Evolutionary conservation across 2,329 filamentous ascomycete genomes (phyloP), one percentile per base, ranked within the genome.

Genomic region (Berkeleyomyces basicola): DNA sequence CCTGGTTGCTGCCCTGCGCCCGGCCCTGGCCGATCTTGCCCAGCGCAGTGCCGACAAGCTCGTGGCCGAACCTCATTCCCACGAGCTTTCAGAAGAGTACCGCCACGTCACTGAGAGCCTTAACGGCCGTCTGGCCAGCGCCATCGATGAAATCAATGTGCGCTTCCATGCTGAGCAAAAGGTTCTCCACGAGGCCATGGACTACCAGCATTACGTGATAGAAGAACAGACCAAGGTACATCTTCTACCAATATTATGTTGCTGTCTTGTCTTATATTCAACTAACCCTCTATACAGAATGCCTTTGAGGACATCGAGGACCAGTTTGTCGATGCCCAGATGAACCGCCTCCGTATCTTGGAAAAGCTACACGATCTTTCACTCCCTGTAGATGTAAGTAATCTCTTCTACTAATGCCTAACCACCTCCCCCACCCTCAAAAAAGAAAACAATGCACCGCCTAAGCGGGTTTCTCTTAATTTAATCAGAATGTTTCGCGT

Each of bases 21-120:
- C 81, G 14, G 78, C 83, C 7, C 75, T 87, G 11, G 82, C 83
- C 64, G 84, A 87, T 69, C 75, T 89, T 23, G 83, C 83, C 16
- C 79, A 82, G 61, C 78, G 82, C 42, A 79, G 75, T 60, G 72
- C 85, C 64, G 79, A 82, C 58, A 76, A 79, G 64, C 72, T 87
- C 64, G 75, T 82, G 65, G 74, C 78, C 58, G 76, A 82, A 60
- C 75, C 79, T 6, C 72, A 79, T 7, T 75, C 74, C 55, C 76
- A 83, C 72, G 77, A 79, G 68, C 71, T 79, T 66, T 77, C 77
- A 10, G 73, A 76, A 5, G 81, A 84, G 68, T 82, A 82, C 70
- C 67, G 73, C 7, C 70, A 74, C 16, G 72, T 86, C 62, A 75
- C 78, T 67, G 70, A 73, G 3, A 75, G 81, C 65, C 76, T 89